Percentiles rank a stretch among this genome's conserved stretches.
Evolutionary conservation across 441 rosid species (phyloP).

Genomic region (Corymbia citriodora): DNA sequence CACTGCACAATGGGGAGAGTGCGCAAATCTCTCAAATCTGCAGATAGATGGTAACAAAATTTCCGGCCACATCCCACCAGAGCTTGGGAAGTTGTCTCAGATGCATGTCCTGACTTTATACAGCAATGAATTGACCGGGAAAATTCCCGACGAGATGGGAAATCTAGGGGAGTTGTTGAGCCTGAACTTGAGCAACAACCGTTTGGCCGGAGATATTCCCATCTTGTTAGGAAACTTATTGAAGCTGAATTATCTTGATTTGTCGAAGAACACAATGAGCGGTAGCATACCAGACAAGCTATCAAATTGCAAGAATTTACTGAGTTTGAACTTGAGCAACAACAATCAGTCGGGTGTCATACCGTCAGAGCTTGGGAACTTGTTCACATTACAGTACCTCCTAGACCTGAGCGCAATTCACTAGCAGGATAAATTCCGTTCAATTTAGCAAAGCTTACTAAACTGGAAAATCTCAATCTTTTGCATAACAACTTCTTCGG

Average conservation of each 20-base stretch:
- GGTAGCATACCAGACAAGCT: slow-evolving; percentile 35
- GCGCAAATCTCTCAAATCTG: slow-evolving; percentile 38
- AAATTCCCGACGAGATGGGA: slow-evolving; percentile 41
- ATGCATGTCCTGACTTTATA: slow-evolving; percentile 32
- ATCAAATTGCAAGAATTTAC: slow-evolving; percentile 24
- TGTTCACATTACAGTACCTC: slow-evolving; percentile 19
- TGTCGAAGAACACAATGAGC: slow-evolving; percentile 32
- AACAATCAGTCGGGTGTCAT: no score
- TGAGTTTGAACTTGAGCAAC: background rate
- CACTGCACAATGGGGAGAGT: slow-evolving; percentile 52
- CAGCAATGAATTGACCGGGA: slow-evolving; percentile 42
- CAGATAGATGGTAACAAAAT: slow-evolving; percentile 43
- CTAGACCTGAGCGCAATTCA: slow-evolving; percentile 51
- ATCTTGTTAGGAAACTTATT: slow-evolving; percentile 29
- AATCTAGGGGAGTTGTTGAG: no score
- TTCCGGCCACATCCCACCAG: slow-evolving; percentile 43
- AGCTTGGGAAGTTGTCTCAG: slow-evolving; percentile 34
- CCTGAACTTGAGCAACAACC: no score
- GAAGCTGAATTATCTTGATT: slow-evolving; percentile 31
- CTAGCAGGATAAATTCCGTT: slow-evolving; percentile 45
- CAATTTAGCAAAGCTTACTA: slow-evolving; percentile 28
- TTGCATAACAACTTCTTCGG: slow-evolving; percentile 52
- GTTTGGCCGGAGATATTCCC: no score
- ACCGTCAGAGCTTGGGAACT: no score
- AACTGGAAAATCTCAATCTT: slow-evolving; percentile 44